Base-by-base conservation (phyloP, 1,284 basidiomycete species). In the Leccinum pachyderme region DNA sequence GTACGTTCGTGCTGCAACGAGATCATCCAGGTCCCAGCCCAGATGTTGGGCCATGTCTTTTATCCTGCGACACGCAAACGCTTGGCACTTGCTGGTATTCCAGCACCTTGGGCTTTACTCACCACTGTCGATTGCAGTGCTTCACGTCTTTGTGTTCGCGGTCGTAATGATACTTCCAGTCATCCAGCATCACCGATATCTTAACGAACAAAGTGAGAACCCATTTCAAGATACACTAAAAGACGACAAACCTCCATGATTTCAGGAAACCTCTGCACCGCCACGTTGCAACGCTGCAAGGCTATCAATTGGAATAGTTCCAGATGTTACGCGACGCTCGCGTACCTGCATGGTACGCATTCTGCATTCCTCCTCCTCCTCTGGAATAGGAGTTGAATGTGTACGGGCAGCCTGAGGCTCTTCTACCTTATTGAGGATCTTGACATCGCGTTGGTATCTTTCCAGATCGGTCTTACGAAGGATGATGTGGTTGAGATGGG, bases 11-110 rank as follows among this genome's bases (percentile, higher is more conserved):
- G 68, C 66, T 9, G 66, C 62, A 27, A 75, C 39, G 37, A 84
- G 62, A 54, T 77, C 73, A 25, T 57, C 54, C 24, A 66, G 56
- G 4, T 70, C 54, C 75, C 77, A 79, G 9, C 80, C 79, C 56
- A 74, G 63, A 5, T 41, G 37, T 1, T 35, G 25, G 1, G 79
- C 77, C 31, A 77, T 52, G 1, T 2, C 1, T 51, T 62, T 64
- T 13, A 71, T 65, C 52, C 81, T 82, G 49, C 13, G 46, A 43
- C 31, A 28, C 27, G 35, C 8, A 27, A n/a, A 28, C 2, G 15
- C 15, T 47, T 7, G 27, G 24, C 15, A 49, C 27, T 33, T 53
- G 7, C 33, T 18, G 12, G 5, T 5, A 31, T 37, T 9, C 39
- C 28, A n/a, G n/a, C 15, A 4, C 1, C 15, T 15, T 12, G 7